Conservation (phyloP, 148 eudicot genomes). For the Rhododendron griersonianum region DNA sequence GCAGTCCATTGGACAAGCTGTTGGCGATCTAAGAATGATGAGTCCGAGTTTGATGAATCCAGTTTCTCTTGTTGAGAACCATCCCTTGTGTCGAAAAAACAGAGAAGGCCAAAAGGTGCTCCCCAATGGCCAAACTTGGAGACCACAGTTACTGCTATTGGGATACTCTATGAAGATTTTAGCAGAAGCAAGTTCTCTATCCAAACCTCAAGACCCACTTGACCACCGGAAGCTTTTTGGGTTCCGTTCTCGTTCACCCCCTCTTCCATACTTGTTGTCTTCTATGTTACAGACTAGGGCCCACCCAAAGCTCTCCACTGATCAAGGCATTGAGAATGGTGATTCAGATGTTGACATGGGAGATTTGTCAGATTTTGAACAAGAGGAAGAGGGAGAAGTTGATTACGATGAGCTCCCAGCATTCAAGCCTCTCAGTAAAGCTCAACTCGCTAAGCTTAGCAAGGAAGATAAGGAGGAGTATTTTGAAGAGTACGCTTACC, state of each 20-base stretch:
- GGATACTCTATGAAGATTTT: slow-evolving; percentile 88
- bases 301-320: slow-evolving; percentile 84
- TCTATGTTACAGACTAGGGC: slow-evolving; percentile 83
- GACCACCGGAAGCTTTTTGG: slow-evolving; percentile 86
- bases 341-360: slow-evolving; percentile 88
- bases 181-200: slow-evolving; percentile 59
- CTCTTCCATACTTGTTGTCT: slow-evolving; percentile 80
- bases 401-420: slow-evolving; percentile 98
- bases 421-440: slow-evolving; percentile 78
- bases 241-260: slow-evolving; percentile 71
- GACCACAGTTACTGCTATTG: slow-evolving; percentile 72
- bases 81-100: slow-evolving; percentile 80
- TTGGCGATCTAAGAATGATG: slow-evolving; percentile 88
- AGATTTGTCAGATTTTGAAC: slow-evolving; percentile 75
- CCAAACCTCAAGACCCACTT: slow-evolving; percentile 71
- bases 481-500: slow-evolving; percentile 84
- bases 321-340: slow-evolving; percentile 70
- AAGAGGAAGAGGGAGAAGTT: slow-evolving; percentile 67
- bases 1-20: slow-evolving; percentile 88
- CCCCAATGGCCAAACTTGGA: slow-evolving; percentile 96
- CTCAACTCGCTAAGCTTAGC: slow-evolving; percentile 71
- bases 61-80: slow-evolving; percentile 88
- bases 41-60: slow-evolving; percentile 89
- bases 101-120: slow-evolving; percentile 91
- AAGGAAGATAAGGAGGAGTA: slow-evolving; percentile 83